Percentiles rank a stretch among this genome's conserved stretches.
These are phyloP conservation scores for Claviceps sp. DNA, from an alignment of 2,329 filamentous ascomycete genomes.

Conservation along the genomic window DNA sequence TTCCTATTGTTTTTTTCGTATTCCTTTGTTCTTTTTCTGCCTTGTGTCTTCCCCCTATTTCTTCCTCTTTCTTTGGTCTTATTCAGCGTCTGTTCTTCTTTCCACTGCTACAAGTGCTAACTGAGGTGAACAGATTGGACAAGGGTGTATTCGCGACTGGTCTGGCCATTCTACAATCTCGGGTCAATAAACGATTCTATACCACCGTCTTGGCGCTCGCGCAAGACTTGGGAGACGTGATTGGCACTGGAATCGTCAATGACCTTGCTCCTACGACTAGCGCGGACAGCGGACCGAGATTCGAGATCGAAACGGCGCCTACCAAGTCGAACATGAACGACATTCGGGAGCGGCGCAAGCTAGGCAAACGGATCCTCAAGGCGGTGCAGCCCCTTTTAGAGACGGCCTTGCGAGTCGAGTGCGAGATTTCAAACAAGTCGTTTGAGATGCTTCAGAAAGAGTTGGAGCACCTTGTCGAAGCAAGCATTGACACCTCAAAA, in stretches of 20 bases:
- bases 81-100: no score
- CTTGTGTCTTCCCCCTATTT: no score
- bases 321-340: slow-evolving; percentile 45
- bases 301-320: slow-evolving; percentile 32
- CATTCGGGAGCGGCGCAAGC: slow-evolving; percentile 65
- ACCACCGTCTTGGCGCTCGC: slow-evolving; percentile 44
- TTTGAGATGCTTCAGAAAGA: slow-evolving; percentile 59
- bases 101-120: no score
- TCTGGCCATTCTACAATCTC: slow-evolving; percentile 34
- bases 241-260: slow-evolving; percentile 37
- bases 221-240: slow-evolving; percentile 40
- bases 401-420: slow-evolving; percentile 63
- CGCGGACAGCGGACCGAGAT: slow-evolving; percentile 10
- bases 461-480: slow-evolving; percentile 59
- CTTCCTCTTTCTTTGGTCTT: no score
- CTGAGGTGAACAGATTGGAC: slow-evolving; percentile 39
- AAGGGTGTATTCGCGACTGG: slow-evolving; percentile 45
- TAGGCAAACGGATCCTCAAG: slow-evolving; percentile 85
- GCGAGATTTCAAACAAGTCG: slow-evolving; percentile 60
- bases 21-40: background rate
- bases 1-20: background rate
- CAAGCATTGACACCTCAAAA: slow-evolving; percentile 45
- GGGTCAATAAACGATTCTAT: slow-evolving; percentile 43
- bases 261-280: background rate
- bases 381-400: slow-evolving; percentile 67